Conservation (phyloP, 139 green algal genomes). For the Chlorella sp. region DNA sequence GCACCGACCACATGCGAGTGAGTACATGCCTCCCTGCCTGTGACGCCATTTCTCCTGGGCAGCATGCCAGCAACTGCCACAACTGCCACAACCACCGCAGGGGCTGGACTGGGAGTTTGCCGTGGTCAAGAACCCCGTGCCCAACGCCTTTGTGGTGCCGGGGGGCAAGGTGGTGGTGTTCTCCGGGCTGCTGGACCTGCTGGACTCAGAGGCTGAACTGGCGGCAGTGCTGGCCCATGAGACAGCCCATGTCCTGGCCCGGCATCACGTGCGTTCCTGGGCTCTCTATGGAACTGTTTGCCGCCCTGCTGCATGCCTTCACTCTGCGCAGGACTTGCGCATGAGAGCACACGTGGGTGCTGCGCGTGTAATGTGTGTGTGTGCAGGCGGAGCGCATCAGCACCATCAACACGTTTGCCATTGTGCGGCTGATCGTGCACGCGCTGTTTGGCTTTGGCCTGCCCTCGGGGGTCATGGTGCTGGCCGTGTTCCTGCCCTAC, state of each 20-base stretch:
- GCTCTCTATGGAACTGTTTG: too few species aligned
- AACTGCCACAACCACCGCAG: slow-evolving; percentile 9
- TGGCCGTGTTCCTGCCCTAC: slow-evolving; percentile 20
- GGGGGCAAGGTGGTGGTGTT: slow-evolving; percentile 68
- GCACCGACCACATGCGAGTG: slow-evolving; percentile 46
- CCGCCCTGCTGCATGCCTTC: too few species aligned
- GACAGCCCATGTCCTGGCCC: slow-evolving; percentile 57
- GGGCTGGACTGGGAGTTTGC: slow-evolving; percentile 76
- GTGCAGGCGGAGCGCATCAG: slow-evolving; percentile 18
- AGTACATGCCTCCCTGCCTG: too few species aligned
- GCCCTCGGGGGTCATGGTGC: slow-evolving; percentile 13
- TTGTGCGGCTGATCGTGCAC: slow-evolving; percentile 7
- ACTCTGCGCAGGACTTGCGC: too few species aligned
- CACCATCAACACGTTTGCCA: slow-evolving; percentile 15
- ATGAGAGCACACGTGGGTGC: neutral
- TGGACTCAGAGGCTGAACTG: slow-evolving; percentile 65
- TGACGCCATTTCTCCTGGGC: too few species aligned
- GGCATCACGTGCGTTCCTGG: slow-evolving; percentile 22
- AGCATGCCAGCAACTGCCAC: too few species aligned
- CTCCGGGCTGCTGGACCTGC: slow-evolving; percentile 54
- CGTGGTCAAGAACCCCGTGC: slow-evolving; percentile 58
- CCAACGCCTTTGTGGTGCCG: slow-evolving; percentile 86
- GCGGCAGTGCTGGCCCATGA: slow-evolving; percentile 84
- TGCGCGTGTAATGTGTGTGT: neutral
- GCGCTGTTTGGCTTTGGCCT: slow-evolving; percentile 16